These are phyloP conservation scores for Tilletiopsis washingtonensis DNA, from an alignment of 1,284 basidiomycete genomes.

Conservation along the genomic window DNA sequence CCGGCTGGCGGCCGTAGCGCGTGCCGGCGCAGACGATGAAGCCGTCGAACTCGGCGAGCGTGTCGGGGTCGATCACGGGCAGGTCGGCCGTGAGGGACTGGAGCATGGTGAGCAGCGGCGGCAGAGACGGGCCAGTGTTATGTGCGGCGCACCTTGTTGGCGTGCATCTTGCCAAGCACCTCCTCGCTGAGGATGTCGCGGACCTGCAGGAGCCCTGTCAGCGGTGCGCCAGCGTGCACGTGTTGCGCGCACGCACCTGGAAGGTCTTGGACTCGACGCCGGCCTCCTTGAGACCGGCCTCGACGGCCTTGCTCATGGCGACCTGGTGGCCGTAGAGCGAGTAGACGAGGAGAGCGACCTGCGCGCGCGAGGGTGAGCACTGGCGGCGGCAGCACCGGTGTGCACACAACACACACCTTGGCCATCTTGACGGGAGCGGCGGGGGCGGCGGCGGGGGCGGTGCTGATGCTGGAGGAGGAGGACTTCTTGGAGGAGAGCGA, in stretches of 20 bases:
- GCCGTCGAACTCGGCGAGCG: conserved; percentile 57
- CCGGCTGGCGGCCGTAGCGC: conserved; percentile 50
- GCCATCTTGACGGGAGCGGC: too few relatives aligned
- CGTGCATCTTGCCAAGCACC: conserved; percentile 68
- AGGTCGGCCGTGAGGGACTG: background rate
- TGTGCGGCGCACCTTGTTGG: conserved; percentile 47
- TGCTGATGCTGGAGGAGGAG: too few relatives aligned
- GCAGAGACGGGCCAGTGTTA: background rate
- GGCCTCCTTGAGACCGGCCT: conserved; percentile 61
- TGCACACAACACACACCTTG: too few relatives aligned
- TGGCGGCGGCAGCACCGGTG: too few relatives aligned
- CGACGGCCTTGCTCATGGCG: conserved; percentile 69
- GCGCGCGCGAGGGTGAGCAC: too few relatives aligned
- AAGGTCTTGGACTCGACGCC: conserved; percentile 66
- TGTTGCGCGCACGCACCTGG: background rate
- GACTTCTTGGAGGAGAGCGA: too few relatives aligned
- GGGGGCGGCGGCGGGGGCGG: too few relatives aligned
- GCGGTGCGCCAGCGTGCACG: background rate
- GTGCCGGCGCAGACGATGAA: conserved; percentile 57
- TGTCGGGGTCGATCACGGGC: conserved; percentile 61
- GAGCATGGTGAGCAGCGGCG: background rate
- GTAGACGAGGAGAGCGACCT: conserved; percentile 29
- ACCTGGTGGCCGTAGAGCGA: conserved; percentile 35
- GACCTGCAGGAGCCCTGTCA: conserved; percentile 52
- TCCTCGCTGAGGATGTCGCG: conserved; percentile 76